These are phyloP conservation scores for Annona cherimola DNA, from an alignment of 164 flowering plant species.

Conservation along the genomic window DNA sequence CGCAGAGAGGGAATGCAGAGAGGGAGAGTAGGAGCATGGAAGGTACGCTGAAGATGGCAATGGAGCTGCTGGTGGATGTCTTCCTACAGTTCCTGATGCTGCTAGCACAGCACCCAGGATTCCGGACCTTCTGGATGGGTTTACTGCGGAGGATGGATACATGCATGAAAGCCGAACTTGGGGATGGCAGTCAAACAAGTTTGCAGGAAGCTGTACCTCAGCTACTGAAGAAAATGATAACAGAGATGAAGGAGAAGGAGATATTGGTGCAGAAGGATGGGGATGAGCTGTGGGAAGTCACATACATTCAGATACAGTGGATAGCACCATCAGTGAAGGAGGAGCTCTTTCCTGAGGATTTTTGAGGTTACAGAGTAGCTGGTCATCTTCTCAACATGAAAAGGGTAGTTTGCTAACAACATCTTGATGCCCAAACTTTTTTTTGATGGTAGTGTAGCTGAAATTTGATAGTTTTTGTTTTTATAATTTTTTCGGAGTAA, in stretches of 20 bases:
- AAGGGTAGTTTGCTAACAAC: too few species aligned
- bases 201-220: conserved; percentile 54
- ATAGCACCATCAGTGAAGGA: conserved; percentile 83
- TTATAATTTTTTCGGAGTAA: neutral
- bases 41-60: conserved; percentile 59
- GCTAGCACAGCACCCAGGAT: conserved; percentile 45
- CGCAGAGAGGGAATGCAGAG: conserved; percentile 64
- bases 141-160: conserved; percentile 89
- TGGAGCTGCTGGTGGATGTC: conserved; percentile 69
- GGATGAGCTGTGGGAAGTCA: conserved; percentile 83
- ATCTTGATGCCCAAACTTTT: too few species aligned
- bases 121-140: conserved; percentile 80
- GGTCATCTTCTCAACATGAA: too few species aligned
- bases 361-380: neutral
- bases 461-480: neutral
- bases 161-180: conserved; percentile 83
- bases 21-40: conserved; percentile 78
- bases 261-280: conserved; percentile 53
- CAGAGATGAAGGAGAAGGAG: conserved; percentile 58
- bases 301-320: conserved; percentile 91
- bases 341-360: conserved; percentile 68
- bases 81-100: conserved; percentile 54
- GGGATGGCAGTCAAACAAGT: conserved; percentile 39
- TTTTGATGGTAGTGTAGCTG: neutral
- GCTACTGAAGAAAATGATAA: conserved; percentile 57